phyloP scores from a whole-genome alignment of 1,284 basidiomycete genomes.

The Naganishia cerealis region DNA sequence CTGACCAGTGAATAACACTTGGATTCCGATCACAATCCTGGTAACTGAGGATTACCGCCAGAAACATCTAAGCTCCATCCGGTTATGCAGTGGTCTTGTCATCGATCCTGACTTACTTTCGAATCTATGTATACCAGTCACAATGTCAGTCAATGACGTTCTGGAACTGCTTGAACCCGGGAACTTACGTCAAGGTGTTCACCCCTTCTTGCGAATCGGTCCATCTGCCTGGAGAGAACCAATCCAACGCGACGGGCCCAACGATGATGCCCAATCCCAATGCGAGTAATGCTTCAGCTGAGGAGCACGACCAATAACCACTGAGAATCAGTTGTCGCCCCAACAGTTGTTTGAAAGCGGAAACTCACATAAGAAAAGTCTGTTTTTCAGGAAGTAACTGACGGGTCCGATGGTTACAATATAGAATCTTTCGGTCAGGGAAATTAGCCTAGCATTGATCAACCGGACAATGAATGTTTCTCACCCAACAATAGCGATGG shows the following conservation, averaged over 20 bases:
- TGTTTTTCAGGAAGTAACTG: conserved; percentile 54
- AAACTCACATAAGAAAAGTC: conserved; percentile 52
- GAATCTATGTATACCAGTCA: not conserved
- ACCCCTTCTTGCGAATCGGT: conserved; percentile 58
- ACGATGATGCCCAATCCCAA: conserved; percentile 91
- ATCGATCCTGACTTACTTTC: conserved; percentile 5
- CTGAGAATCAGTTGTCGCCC: not conserved
- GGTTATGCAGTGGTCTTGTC: not conserved
- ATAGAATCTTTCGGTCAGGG: conserved; percentile 45
- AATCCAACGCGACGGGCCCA: conserved; percentile 45
- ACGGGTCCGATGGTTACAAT: conserved; percentile 50
- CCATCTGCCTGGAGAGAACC: conserved; percentile 68
- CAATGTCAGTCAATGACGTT: not conserved
- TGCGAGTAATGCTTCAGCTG: conserved; percentile 92
- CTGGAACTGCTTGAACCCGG: not conserved
- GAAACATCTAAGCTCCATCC: not conserved
- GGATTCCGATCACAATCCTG: conserved; percentile 88
- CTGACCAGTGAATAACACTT: conserved; percentile 75
- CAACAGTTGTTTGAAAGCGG: not conserved
- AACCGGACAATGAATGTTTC: not conserved
- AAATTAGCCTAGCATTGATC: not conserved
- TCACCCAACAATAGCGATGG: conserved; percentile 43
- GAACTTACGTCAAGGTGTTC: conserved; percentile 62
- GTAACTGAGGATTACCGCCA: conserved; percentile 60
- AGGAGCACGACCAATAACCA: conserved; percentile 60